Conservation (phyloP, 495 filamentous ascomycete genomes). For the Staphylotrichum tortipilum region DNA sequence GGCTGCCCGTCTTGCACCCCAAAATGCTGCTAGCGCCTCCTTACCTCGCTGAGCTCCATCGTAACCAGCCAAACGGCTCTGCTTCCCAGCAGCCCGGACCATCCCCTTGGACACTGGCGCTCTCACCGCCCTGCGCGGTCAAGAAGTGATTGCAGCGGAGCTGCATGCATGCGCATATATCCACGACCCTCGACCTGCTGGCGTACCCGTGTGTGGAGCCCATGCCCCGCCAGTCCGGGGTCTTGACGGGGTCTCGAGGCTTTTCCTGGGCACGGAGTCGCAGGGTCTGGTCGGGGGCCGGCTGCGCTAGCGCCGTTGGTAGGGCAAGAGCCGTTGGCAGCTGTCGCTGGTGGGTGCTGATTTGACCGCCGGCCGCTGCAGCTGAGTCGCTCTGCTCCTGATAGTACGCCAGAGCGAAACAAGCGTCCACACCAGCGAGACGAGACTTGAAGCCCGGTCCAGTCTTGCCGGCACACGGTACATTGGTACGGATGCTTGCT, state of each 20-base stretch:
- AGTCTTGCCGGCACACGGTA: constrained; percentile 1
- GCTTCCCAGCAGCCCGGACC: constrained; percentile 1
- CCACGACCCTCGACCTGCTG: constrained; percentile 5
- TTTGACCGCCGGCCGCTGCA: neutral
- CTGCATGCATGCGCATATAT: constrained; percentile 11
- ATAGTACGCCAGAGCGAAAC: neutral
- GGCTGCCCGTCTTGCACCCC: neutral
- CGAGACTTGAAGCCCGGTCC: no score
- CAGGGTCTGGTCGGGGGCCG: constrained; percentile 5
- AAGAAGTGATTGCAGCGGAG: constrained; percentile 10
- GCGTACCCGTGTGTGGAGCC: constrained; percentile 2
- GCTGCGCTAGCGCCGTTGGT: neutral
- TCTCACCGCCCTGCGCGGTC: constrained; percentile 13
- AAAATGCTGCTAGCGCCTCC: neutral
- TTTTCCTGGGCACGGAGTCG: neutral
- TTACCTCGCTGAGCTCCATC: constrained; percentile 1
- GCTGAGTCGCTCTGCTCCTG: neutral
- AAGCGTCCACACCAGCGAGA: no score
- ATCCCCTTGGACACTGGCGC: neutral
- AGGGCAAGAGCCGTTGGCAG: neutral
- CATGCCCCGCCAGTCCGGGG: constrained; percentile 1
- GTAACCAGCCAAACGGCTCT: constrained; percentile 3
- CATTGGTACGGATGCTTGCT: neutral
- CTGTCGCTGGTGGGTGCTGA: neutral
- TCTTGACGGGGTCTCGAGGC: no score